These are phyloP conservation scores for Parathielavia hyrcaniae DNA, from an alignment of 495 filamentous ascomycete species.

Conservation along the genomic window DNA sequence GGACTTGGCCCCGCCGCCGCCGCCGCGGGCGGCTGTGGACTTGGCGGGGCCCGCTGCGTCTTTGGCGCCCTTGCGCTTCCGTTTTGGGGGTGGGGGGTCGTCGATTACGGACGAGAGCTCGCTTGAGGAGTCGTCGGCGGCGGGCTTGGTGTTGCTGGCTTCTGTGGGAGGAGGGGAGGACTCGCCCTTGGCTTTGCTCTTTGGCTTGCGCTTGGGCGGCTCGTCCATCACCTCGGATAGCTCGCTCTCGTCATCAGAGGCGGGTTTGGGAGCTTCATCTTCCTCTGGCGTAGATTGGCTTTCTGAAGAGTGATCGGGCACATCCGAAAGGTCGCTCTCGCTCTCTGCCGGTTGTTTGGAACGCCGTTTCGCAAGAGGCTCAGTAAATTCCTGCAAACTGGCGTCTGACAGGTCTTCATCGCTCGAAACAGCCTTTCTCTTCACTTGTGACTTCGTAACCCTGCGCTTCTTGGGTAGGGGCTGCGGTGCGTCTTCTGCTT, in stretches of 20 bases:
- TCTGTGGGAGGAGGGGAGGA: slow-evolving; percentile 19
- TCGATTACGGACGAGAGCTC: slow-evolving; percentile 69
- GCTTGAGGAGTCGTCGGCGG: slow-evolving; percentile 58
- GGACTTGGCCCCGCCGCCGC: too few species aligned
- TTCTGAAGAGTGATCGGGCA: slow-evolving; percentile 21
- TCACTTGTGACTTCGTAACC: slow-evolving; percentile 31
- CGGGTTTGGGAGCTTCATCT: slow-evolving; percentile 22
- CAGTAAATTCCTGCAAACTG: background rate
- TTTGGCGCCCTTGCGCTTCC: slow-evolving; percentile 25
- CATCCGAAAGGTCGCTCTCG: slow-evolving; percentile 12
- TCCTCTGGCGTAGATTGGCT: slow-evolving; percentile 36
- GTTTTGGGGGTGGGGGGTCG: slow-evolving; percentile 23
- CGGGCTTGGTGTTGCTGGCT: slow-evolving; percentile 22
- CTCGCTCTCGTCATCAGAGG: slow-evolving; percentile 60
- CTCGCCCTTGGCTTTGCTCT: slow-evolving; percentile 22
- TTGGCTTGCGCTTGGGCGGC: slow-evolving; percentile 31
- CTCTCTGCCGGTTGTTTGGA: slow-evolving; percentile 1
- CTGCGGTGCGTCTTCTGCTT: slow-evolving; percentile 7
- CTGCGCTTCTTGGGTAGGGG: slow-evolving; percentile 31
- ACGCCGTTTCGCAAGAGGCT: background rate
- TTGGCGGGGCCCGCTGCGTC: slow-evolving; percentile 12
- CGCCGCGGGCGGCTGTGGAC: background rate
- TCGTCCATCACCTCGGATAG: slow-evolving; percentile 73
- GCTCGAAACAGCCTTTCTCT: slow-evolving; percentile 31
- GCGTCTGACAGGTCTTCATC: slow-evolving; percentile 30